Percentiles rank a stretch among this genome's conserved stretches.
phyloP scores from a whole-genome alignment of 208 protist genomes.

The Tritrichomonas foetus region DNA sequence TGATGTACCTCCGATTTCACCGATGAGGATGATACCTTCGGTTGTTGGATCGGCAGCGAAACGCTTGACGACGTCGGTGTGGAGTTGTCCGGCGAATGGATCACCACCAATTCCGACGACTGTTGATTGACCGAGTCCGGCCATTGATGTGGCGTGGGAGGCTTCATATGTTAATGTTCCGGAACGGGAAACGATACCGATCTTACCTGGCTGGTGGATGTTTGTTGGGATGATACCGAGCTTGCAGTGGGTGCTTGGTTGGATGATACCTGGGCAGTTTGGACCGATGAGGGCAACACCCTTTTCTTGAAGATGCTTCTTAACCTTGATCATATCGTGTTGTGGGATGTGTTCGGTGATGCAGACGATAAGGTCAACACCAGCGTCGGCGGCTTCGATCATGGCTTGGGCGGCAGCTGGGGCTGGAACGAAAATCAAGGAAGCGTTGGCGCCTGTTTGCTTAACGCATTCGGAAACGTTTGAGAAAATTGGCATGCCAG shows the following conservation, averaged over 20 bases:
- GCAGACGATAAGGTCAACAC: constrained; percentile 88
- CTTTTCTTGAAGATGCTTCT: constrained; percentile 43
- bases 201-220: constrained; percentile 92
- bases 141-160: constrained; percentile 89
- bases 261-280: constrained; percentile 86
- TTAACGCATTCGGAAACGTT: constrained; percentile 73
- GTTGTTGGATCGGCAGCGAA: constrained; percentile 92
- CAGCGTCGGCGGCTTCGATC: constrained; percentile 87
- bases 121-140: constrained; percentile 72
- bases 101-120: constrained; percentile 68
- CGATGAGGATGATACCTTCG: constrained; percentile 73
- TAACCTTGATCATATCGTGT: constrained; percentile 74
- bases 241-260: constrained; percentile 90
- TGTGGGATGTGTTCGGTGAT: constrained; percentile 98
- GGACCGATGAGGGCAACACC: constrained; percentile 80
- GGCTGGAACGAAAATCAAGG: constrained; percentile 94
- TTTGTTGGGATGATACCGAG: constrained; percentile 99
- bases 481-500: constrained; percentile 86
- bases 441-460: constrained; percentile 77
- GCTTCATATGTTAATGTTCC: constrained; percentile 99
- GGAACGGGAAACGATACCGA: constrained; percentile 95
- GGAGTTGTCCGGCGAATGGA: constrained; percentile 99
- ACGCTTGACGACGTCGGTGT: constrained; percentile 89
- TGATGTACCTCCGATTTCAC: constrained; percentile 94
- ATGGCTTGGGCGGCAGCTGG: constrained; percentile 82